phyloP scores from a whole-genome alignment of 495 filamentous ascomycete species.

The Penicillium steckii region DNA sequence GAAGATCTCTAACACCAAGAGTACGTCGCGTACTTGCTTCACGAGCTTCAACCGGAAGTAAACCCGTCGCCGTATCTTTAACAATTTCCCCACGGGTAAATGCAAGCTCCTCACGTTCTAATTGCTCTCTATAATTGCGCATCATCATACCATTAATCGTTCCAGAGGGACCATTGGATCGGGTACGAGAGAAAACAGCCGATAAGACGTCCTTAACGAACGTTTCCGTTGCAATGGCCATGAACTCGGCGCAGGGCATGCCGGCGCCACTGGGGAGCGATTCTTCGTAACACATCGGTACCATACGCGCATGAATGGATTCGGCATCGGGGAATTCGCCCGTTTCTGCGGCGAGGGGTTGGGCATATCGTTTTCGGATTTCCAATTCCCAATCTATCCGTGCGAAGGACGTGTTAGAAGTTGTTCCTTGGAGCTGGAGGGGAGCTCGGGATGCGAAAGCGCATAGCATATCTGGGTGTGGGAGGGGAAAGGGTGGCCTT shows the following conservation, averaged over 20 bases:
- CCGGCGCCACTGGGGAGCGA: slow-evolving; percentile 74
- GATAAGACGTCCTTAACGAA: slow-evolving; percentile 88
- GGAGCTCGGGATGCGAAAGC: slow-evolving; percentile 3
- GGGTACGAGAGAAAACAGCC: slow-evolving; percentile 72
- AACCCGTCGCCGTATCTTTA: slow-evolving; percentile 58
- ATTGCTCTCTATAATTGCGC: slow-evolving; percentile 67
- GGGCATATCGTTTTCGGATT: slow-evolving; percentile 87
- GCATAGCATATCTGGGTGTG: slow-evolving; percentile 4
- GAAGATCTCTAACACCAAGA: slow-evolving; percentile 75
- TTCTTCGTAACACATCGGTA: slow-evolving; percentile 91
- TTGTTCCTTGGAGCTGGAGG: not conserved
- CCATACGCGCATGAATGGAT: slow-evolving; percentile 80
- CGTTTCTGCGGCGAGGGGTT: slow-evolving; percentile 82
- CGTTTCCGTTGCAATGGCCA: slow-evolving; percentile 87
- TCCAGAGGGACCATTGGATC: slow-evolving; percentile 73
- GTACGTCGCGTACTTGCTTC: slow-evolving; percentile 63
- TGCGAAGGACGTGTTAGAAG: slow-evolving; percentile 17
- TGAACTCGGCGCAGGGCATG: slow-evolving; percentile 73
- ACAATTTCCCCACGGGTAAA: slow-evolving; percentile 66
- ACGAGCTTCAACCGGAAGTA: slow-evolving; percentile 75
- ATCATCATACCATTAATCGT: slow-evolving; percentile 74
- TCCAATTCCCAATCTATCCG: slow-evolving; percentile 79
- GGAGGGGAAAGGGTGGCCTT: slow-evolving; percentile 31
- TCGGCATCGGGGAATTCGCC: slow-evolving; percentile 87
- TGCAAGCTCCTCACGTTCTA: slow-evolving; percentile 70